Evolutionary conservation across 1,284 basidiomycete genomes (phyloP).

Genomic region (Marasmius tenuissimus): DNA sequence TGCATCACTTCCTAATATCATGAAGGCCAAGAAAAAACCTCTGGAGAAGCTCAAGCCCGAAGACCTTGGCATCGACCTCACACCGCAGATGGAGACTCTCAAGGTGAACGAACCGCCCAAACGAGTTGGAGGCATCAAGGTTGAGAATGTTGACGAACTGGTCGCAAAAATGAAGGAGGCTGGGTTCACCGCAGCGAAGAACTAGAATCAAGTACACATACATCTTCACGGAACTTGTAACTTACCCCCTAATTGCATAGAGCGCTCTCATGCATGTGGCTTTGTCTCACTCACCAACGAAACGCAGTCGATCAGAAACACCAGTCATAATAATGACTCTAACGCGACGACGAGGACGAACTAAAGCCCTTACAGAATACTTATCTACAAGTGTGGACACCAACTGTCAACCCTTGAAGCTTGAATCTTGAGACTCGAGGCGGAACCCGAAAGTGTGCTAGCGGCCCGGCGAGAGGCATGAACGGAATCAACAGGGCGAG

Average conservation of each 20-base stretch:
- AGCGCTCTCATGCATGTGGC: too few relatives aligned
- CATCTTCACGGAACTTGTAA: background rate
- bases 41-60: constrained; percentile 81
- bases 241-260: background rate
- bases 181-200: constrained; percentile 59
- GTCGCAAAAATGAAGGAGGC: constrained; percentile 90
- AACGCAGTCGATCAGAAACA: too few relatives aligned
- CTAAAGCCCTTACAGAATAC: too few relatives aligned
- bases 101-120: constrained; percentile 92
- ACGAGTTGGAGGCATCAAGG: constrained; percentile 91
- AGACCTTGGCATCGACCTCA: constrained; percentile 83
- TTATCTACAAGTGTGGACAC: too few relatives aligned
- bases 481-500: too few relatives aligned
- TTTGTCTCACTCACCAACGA: too few relatives aligned
- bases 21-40: constrained; percentile 99
- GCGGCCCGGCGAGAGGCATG: too few relatives aligned
- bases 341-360: too few relatives aligned
- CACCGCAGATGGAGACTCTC: constrained; percentile 83
- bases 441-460: too few relatives aligned
- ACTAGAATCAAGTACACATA: background rate
- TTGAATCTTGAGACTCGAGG: too few relatives aligned
- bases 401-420: too few relatives aligned
- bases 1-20: constrained; percentile 92
- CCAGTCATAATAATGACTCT: too few relatives aligned
- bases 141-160: constrained; percentile 87